Evolutionary conservation across 805 yeast species (phyloP).

Genomic region (Saccharomyces cerevisiae): DNA sequence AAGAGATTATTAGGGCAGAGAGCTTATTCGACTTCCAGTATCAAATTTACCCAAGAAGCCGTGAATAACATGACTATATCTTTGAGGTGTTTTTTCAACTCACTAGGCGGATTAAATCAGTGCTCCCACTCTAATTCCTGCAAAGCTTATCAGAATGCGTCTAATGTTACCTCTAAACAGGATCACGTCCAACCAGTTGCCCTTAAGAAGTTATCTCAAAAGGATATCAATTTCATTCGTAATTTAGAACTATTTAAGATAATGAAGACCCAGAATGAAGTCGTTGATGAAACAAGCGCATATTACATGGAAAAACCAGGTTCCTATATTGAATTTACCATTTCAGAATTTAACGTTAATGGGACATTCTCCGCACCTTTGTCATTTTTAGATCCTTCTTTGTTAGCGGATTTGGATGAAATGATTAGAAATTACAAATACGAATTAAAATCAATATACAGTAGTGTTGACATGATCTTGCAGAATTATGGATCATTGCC

Average conservation of each 20-base stretch:
- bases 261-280: slow-evolving; percentile 25
- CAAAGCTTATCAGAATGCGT: slow-evolving; percentile 6
- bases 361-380: slow-evolving; percentile 32
- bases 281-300: slow-evolving; percentile 26
- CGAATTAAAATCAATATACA: slow-evolving; percentile 36
- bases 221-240: slow-evolving; percentile 7
- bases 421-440: slow-evolving; percentile 34
- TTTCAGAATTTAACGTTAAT: slow-evolving; percentile 32
- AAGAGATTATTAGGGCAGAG: slow-evolving; percentile 9
- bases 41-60: slow-evolving; percentile 41
- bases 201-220: slow-evolving; percentile 3
- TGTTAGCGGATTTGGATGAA: slow-evolving; percentile 33
- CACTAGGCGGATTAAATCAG: slow-evolving; percentile 24
- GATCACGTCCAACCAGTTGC: neutral
- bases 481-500: slow-evolving; percentile 60
- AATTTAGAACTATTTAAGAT: slow-evolving; percentile 22
- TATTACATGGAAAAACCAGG: slow-evolving; percentile 25
- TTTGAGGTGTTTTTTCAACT: slow-evolving; percentile 33
- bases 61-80: slow-evolving; percentile 49
- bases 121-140: neutral
- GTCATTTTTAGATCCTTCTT: slow-evolving; percentile 38
- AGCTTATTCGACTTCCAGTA: slow-evolving; percentile 17
- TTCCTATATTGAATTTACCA: slow-evolving; percentile 49
- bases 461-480: slow-evolving; percentile 38
- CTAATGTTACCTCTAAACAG: neutral